These are phyloP conservation scores for Thielaviopsis populi DNA, from an alignment of 2,329 filamentous ascomycete species.

Conservation along the genomic window DNA sequence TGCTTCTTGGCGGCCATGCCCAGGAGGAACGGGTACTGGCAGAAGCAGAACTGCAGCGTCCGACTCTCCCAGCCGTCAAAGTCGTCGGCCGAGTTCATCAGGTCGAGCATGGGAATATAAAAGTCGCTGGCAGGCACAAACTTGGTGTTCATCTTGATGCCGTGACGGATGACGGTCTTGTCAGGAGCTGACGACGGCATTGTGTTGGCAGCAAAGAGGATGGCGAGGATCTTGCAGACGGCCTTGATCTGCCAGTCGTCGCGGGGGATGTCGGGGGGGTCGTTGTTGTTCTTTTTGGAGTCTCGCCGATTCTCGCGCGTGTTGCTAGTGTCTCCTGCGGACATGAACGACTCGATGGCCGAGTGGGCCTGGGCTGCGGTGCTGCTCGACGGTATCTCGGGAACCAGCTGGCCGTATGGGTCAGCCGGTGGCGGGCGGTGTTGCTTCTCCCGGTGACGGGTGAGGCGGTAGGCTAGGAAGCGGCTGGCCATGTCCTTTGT, in stretches of 20 bases:
- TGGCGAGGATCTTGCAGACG: slow-evolving; percentile 61
- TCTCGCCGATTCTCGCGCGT: neutral
- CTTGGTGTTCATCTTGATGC: slow-evolving; percentile 37
- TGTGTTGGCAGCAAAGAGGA: slow-evolving; percentile 73
- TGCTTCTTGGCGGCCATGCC: slow-evolving; percentile 88
- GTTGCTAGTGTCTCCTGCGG: neutral
- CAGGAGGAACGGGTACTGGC: slow-evolving; percentile 81
- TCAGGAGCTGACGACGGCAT: slow-evolving; percentile 23
- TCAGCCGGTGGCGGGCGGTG: slow-evolving; percentile 43
- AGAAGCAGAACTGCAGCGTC: slow-evolving; percentile 43
- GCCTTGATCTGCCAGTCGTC: slow-evolving; percentile 87
- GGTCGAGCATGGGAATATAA: slow-evolving; percentile 71
- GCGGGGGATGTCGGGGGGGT: slow-evolving; percentile 1
- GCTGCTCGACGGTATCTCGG: slow-evolving; percentile 40
- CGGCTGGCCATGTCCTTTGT: slow-evolving; percentile 62
- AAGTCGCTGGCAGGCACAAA: slow-evolving; percentile 70
- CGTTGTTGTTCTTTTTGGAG: neutral
- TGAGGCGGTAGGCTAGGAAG: slow-evolving; percentile 69
- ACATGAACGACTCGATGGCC: slow-evolving; percentile 7
- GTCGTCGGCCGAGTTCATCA: slow-evolving; percentile 64
- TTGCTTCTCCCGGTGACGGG: slow-evolving; percentile 54
- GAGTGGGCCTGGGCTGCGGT: slow-evolving; percentile 2
- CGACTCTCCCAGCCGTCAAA: slow-evolving; percentile 81
- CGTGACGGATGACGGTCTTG: slow-evolving; percentile 21
- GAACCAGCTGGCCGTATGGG: slow-evolving; percentile 52